Evolutionary conservation across 805 yeast genomes (phyloP).

Genomic region (Citeromyces nyonsensis): DNA sequence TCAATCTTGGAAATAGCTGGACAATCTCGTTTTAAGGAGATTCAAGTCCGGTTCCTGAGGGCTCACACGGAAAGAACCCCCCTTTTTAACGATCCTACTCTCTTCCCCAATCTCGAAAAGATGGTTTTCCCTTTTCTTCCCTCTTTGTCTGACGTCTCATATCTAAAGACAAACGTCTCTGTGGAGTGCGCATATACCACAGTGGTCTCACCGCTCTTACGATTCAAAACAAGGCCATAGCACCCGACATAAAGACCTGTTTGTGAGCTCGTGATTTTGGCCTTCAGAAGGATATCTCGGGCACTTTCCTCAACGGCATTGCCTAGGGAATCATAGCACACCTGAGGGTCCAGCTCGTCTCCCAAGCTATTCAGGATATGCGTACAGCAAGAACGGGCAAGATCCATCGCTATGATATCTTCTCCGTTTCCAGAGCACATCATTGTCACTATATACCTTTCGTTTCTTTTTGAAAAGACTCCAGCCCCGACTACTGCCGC

Average conservation of each 20-base stretch:
- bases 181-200: slow-evolving; percentile 22
- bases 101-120: slow-evolving; percentile 4
- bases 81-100: slow-evolving; percentile 7
- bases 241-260: slow-evolving; percentile 17
- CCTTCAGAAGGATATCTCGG: slow-evolving; percentile 3
- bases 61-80: background rate
- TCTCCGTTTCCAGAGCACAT: slow-evolving; percentile 45
- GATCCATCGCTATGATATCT: slow-evolving; percentile 26
- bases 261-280: slow-evolving; percentile 1
- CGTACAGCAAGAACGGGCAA: slow-evolving; percentile 18
- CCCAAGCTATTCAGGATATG: slow-evolving; percentile 5
- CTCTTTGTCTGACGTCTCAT: slow-evolving; percentile 1
- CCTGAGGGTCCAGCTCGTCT: slow-evolving; percentile 6
- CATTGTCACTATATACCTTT: slow-evolving; percentile 11
- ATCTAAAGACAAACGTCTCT: slow-evolving; percentile 19
- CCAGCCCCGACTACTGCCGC: slow-evolving; percentile 35
- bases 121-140: slow-evolving; percentile 6
- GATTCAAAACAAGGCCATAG: slow-evolving; percentile 9
- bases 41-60: too few relatives aligned
- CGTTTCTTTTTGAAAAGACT: slow-evolving; percentile 11
- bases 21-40: too few relatives aligned
- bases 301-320: slow-evolving; percentile 3
- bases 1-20: too few relatives aligned
- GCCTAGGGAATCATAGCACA: slow-evolving; percentile 8
- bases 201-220: slow-evolving; percentile 2